Conservation (phyloP, 1,139 yeast species). For the Neolecta irregularis region DNA sequence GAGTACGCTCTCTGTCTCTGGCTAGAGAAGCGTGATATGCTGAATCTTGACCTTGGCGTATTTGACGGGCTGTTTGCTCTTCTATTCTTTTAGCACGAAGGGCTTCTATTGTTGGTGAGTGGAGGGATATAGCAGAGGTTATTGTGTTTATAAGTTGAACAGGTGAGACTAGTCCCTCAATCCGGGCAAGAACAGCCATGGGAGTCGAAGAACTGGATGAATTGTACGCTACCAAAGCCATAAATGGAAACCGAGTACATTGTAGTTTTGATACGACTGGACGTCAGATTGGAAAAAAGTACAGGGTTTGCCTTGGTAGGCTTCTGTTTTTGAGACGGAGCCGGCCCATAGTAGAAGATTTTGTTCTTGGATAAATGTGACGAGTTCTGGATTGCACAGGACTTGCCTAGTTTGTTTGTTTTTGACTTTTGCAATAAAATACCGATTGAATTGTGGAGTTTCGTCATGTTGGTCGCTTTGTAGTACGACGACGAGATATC, state of each 20-base stretch:
- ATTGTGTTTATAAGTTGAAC: slow-evolving; percentile 24
- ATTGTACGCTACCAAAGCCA: slow-evolving; percentile 48
- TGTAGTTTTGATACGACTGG: slow-evolving; percentile 49
- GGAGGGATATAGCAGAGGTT: slow-evolving; percentile 15
- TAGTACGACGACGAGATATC: slow-evolving; percentile 57
- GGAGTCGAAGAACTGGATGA: slow-evolving; percentile 25
- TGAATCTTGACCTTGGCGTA: slow-evolving; percentile 60
- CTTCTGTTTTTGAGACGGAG: slow-evolving; percentile 62
- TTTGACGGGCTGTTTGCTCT: slow-evolving; percentile 40
- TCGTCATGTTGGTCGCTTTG: slow-evolving; percentile 63
- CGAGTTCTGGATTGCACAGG: slow-evolving; percentile 39
- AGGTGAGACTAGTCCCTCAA: slow-evolving; percentile 40
- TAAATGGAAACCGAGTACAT: slow-evolving; percentile 63
- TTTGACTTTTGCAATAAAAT: background rate
- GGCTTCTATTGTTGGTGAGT: slow-evolving; percentile 22
- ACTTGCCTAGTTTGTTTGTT: slow-evolving; percentile 31
- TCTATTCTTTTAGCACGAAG: slow-evolving; percentile 46
- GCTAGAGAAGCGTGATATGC: slow-evolving; percentile 60
- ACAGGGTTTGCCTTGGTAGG: slow-evolving; percentile 35
- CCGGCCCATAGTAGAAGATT: slow-evolving; percentile 75
- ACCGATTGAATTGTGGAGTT: slow-evolving; percentile 36
- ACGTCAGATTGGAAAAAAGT: background rate
- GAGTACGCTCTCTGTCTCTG: slow-evolving; percentile 34
- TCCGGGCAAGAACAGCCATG: slow-evolving; percentile 45
- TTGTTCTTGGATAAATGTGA: slow-evolving; percentile 35